A percentile compares a stretch with the other conserved stretches of the same genome.
Evolutionary conservation across 2,329 filamentous ascomycete genomes (phyloP).

Genomic region (Pseudogymnoascus pannorum): DNA sequence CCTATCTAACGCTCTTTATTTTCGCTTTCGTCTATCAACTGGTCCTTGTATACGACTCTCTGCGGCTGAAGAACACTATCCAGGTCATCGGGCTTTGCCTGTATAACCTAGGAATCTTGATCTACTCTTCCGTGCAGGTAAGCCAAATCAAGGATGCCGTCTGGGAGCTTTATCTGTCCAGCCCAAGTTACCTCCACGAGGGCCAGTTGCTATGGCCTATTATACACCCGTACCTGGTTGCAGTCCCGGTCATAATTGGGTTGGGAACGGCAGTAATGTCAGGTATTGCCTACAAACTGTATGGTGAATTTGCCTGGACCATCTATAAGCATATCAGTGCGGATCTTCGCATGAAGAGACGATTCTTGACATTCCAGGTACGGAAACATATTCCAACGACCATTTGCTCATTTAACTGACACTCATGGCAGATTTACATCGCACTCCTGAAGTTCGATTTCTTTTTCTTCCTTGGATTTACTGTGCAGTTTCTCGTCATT

Average conservation of each 20-base stretch:
- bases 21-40: constrained; percentile 94
- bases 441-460: constrained; percentile 98
- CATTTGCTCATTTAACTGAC: not conserved
- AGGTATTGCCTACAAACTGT: constrained; percentile 86
- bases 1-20: constrained; percentile 92
- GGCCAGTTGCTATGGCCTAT: constrained; percentile 54
- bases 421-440: constrained; percentile 80
- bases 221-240: constrained; percentile 69
- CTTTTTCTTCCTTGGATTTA: constrained; percentile 99
- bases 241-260: constrained; percentile 78
- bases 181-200: constrained; percentile 34
- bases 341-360: constrained; percentile 91
- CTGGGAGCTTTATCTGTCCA: constrained; percentile 38
- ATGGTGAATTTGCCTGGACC: constrained; percentile 98
- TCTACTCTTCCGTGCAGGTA: constrained; percentile 89
- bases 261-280: constrained; percentile 65
- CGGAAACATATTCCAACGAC: constrained; percentile 18
- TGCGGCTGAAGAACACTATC: constrained; percentile 95
- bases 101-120: constrained; percentile 83
- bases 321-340: constrained; percentile 99
- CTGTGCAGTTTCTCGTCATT: constrained; percentile 93
- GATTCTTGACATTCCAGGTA: constrained; percentile 95
- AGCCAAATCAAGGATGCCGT: constrained; percentile 81
- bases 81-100: constrained; percentile 92
- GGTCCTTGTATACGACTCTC: constrained; percentile 83